phyloP scores from a whole-genome alignment of 129 eudicot species.

The Centella asiatica region DNA sequence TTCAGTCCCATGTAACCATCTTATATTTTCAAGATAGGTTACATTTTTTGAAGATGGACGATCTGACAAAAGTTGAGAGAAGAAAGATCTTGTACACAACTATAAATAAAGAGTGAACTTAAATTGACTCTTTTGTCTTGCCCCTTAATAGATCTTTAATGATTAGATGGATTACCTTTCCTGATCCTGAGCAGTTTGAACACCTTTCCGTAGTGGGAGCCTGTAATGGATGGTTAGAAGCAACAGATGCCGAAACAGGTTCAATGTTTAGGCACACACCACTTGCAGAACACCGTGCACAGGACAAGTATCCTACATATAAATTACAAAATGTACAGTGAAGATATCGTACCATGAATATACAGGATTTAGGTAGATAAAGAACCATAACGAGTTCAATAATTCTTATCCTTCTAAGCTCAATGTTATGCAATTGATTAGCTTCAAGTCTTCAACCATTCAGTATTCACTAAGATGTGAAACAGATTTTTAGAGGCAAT shows the following conservation, averaged over 20 bases:
- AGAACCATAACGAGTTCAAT: no score
- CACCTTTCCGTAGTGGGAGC: conserved; percentile 82
- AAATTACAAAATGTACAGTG: background rate
- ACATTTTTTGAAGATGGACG: no score
- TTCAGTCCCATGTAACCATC: no score
- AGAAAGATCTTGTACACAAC: no score
- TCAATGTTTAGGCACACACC: conserved; percentile 73
- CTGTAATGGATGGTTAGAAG: conserved; percentile 54
- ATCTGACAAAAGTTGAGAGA: no score
- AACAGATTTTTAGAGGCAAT: no score
- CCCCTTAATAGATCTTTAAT: conserved; percentile 1
- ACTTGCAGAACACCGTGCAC: conserved; percentile 93
- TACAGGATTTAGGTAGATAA: background rate
- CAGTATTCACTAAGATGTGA: background rate
- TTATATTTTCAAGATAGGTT: no score
- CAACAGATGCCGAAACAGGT: conserved; percentile 56
- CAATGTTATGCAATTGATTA: background rate
- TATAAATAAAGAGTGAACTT: no score
- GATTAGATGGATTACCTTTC: conserved; percentile 52
- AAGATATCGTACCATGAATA: background rate
- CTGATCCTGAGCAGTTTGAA: conserved; percentile 84
- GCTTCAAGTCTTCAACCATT: no score
- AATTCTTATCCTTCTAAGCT: no score
- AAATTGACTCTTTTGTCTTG: background rate
- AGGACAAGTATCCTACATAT: conserved; percentile 74